A percentile compares a stretch with the other conserved stretches of the same genome.
These are phyloP conservation scores for Malus hybrid DNA, from an alignment of 331 rosid genomes.

Conservation along the genomic window DNA sequence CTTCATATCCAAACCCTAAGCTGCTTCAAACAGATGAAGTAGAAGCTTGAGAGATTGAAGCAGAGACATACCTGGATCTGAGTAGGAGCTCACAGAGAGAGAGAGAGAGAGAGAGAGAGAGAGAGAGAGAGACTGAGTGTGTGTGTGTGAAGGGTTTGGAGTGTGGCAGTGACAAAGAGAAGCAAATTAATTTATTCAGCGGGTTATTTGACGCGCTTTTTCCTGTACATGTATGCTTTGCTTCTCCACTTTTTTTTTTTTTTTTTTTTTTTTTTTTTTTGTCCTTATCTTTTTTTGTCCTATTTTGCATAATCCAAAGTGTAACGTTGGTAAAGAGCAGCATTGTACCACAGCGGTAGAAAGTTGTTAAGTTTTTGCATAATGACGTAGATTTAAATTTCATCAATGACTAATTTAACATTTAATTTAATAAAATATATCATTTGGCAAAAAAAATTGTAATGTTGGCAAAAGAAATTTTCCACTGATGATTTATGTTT, in stretches of 20 bases:
- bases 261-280: neutral
- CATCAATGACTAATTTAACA: no score
- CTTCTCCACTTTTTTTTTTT: conserved; percentile 12
- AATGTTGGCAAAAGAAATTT: no score
- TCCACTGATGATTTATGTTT: no score
- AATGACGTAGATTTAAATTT: no score
- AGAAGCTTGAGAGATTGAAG: conserved; percentile 3
- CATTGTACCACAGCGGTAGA: no score
- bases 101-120: neutral
- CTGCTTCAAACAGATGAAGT: neutral
- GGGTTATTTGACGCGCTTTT: conserved; percentile 53
- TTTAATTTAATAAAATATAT: no score
- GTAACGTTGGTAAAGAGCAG: neutral
- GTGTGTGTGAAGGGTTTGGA: neutral
- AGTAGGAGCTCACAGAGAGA: neutral
- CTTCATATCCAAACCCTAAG: conserved; percentile 1
- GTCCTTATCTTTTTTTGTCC: conserved; percentile 1
- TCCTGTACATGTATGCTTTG: conserved; percentile 26
- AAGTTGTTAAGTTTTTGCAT: no score
- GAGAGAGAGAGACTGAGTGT: neutral
- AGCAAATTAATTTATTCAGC: neutral
- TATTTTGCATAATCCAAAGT: neutral
- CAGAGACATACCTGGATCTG: conserved; percentile 57
- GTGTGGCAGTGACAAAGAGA: neutral
- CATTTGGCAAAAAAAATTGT: no score